Percentiles rank a stretch among this genome's conserved stretches.
phyloP scores from a whole-genome alignment of 139 green algal species.

The Chloropicon primus region DNA sequence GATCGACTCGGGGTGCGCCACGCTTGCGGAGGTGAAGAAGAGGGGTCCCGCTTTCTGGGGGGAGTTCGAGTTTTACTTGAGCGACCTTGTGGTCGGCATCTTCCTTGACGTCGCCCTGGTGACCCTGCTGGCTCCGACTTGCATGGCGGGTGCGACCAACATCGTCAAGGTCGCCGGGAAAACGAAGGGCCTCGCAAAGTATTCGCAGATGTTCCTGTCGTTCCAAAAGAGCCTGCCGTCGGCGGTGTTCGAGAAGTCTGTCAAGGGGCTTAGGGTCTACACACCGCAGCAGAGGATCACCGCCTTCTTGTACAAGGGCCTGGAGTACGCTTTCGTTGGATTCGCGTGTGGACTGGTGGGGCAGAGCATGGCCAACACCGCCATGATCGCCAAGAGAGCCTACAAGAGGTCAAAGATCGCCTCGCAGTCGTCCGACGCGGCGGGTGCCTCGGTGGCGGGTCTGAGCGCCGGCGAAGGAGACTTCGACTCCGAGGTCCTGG shows the following conservation, averaged over 20 bases:
- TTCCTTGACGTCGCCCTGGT: conserved; percentile 87
- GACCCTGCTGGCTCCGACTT: conserved; percentile 68
- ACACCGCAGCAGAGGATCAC: conserved; percentile 27
- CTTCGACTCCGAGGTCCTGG: conserved; percentile 25
- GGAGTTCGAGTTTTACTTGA: conserved; percentile 96
- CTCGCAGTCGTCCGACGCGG: not conserved
- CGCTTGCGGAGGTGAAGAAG: conserved; percentile 88
- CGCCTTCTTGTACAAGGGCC: conserved; percentile 60
- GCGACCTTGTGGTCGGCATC: conserved; percentile 73
- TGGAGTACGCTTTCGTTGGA: conserved; percentile 79
- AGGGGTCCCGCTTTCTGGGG: conserved; percentile 84
- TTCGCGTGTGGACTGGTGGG: conserved; percentile 76
- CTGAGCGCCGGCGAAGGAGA: conserved; percentile 19
- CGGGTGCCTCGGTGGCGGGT: not conserved
- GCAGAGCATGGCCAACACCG: conserved; percentile 73
- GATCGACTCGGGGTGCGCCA: conserved; percentile 89
- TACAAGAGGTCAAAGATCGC: not conserved
- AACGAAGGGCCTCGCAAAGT: not conserved
- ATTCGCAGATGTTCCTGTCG: not conserved
- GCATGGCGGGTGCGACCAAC: not conserved
- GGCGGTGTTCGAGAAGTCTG: conserved; percentile 56
- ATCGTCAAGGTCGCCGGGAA: not conserved
- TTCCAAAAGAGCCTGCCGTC: conserved; percentile 1
- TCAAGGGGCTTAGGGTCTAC: conserved; percentile 38
- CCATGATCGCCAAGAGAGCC: conserved; percentile 47